phyloP scores from a whole-genome alignment of 176 grass and related monocot species.

The Rhynchospora pubera region DNA sequence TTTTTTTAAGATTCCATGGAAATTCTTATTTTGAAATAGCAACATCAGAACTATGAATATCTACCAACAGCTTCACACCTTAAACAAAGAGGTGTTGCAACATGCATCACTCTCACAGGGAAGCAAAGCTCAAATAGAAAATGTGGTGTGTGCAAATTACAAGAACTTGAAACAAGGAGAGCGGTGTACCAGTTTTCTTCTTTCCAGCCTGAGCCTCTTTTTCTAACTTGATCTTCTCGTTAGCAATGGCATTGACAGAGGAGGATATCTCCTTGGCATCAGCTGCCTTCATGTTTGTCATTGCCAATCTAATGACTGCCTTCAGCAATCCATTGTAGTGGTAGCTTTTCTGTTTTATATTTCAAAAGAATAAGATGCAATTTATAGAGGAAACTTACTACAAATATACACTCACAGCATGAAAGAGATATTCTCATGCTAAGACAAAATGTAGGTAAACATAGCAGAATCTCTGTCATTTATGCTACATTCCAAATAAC shows the following conservation, averaged over 20 bases:
- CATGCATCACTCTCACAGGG: neutral
- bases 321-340: slow-evolving; percentile 75
- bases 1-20: no score
- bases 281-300: slow-evolving; percentile 58
- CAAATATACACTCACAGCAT: neutral
- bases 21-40: no score
- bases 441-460: neutral
- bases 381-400: neutral
- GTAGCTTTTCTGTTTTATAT: slow-evolving; percentile 67
- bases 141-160: neutral
- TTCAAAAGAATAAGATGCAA: neutral
- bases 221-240: slow-evolving; percentile 72
- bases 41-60: no score
- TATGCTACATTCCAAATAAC: neutral
- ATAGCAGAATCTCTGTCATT: neutral
- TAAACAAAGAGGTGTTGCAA: neutral
- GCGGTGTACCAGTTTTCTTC: slow-evolving; percentile 57
- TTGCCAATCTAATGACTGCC: slow-evolving; percentile 58
- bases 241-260: slow-evolving; percentile 63
- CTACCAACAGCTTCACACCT: no score
- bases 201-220: slow-evolving; percentile 64
- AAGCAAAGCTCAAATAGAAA: neutral
- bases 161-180: neutral
- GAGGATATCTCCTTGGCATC: slow-evolving; percentile 86
- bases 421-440: neutral